Evolutionary conservation across 1,284 basidiomycete genomes (phyloP).

Genomic region (Irpex sp.): DNA sequence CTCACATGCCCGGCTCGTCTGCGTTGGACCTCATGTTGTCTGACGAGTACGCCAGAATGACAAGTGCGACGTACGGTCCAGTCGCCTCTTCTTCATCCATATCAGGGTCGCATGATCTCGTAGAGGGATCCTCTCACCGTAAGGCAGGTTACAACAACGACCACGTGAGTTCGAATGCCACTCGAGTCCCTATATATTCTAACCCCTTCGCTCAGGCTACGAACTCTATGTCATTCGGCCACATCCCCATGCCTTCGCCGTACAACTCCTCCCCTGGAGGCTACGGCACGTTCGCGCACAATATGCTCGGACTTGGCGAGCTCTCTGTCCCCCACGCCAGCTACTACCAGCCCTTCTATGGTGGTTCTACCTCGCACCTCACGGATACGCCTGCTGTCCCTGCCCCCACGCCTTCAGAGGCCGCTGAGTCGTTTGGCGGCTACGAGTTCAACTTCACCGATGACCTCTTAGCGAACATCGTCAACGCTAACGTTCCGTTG

Average conservation of each 20-base stretch:
- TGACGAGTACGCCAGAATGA: not conserved
- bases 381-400: not conserved
- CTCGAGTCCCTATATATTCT: not conserved
- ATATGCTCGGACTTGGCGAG: conserved; percentile 6
- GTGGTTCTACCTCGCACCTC: not conserved
- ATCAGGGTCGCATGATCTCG: not conserved
- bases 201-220: conserved; percentile 8
- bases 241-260: conserved; percentile 10
- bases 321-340: not conserved
- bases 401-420: not conserved
- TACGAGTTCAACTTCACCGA: not conserved
- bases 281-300: conserved; percentile 1
- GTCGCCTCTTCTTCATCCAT: not conserved
- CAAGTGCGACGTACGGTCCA: not conserved
- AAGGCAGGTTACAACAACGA: conserved; percentile 8
- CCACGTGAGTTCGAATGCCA: conserved; percentile 11
- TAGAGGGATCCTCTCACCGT: not conserved
- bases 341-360: not conserved
- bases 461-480: not conserved
- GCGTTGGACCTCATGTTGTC: not conserved
- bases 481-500: not conserved
- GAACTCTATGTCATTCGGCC: conserved; percentile 12
- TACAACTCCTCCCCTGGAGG: conserved; percentile 8
- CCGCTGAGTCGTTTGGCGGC: not conserved
- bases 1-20: not conserved